Base-by-base conservation (phyloP, 169 alveolate genomes). In the Theileria luwenshuni region DNA sequence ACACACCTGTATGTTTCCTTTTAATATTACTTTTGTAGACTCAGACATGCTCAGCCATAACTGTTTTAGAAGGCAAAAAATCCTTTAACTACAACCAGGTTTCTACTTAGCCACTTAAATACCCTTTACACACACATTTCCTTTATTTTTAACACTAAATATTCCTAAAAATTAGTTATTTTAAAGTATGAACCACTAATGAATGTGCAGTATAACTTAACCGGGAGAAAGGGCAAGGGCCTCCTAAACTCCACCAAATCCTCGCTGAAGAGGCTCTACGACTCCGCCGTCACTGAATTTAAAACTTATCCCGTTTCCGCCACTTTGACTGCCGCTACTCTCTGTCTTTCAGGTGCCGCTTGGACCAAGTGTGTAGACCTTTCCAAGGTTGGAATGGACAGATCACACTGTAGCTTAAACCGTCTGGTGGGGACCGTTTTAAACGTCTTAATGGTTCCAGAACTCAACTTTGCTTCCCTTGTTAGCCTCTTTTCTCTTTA, bases 321-420 rank as follows among this genome's bases (percentile, higher is more conserved):
- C 15, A 23, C 71, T 1, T 7, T 77, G 15, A 59, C 68, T 45
- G 47, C 67, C 7, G 30, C 75, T 2, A 61, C 79, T 13, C 33
- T 77, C 5, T 32, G 60, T 47, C 23, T 77, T 6, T 77, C 86
- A 3, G 41, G 69, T 30, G 23, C 74, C 13, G 68, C 69, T 25
- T 77, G 86, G 86, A 19, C 49, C 27, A 76, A 74, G 21, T 35
- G 49, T 23, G 25, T 77, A 28, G 48, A 51, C 10, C 47, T 70
- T 3, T 38, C 58, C 30, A n/a, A 48, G 2, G 6, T 76, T 15
- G n/a, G n/a, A n/a, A n/a, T n/a, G n/a, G n/a, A n/a, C n/a, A n/a
- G n/a, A 69, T 15, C 74, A 62, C 19, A 27, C 32, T 23, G 38
- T 5, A 56, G 38, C 42, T 0, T 56, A 7, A 23, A 27, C 8